These are phyloP conservation scores for Tephrocybe rancida DNA, from an alignment of 768 basidiomycete genomes.

Conservation along the genomic window DNA sequence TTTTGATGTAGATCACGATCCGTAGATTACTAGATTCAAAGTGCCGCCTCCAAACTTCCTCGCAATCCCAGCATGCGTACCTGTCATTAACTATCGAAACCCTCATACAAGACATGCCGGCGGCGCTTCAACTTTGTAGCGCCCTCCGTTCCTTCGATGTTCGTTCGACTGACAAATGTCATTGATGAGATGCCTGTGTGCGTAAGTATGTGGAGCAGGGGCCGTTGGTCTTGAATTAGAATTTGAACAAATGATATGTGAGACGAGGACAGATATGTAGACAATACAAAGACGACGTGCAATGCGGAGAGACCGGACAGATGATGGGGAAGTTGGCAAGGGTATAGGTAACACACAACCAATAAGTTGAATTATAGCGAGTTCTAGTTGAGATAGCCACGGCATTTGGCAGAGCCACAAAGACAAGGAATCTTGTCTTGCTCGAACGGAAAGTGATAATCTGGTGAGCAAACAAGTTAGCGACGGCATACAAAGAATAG, in stretches of 20 bases:
- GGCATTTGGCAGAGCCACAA: slow-evolving; percentile 88
- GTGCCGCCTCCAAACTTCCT: too few relatives aligned
- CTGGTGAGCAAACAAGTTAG: slow-evolving; percentile 37
- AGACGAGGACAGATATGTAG: slow-evolving; percentile 17
- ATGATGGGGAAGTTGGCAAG: slow-evolving; percentile 14
- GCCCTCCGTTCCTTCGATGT: too few relatives aligned
- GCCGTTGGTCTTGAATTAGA: slow-evolving; percentile 2
- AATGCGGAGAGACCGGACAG: slow-evolving; percentile 14
- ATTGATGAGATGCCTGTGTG: too few relatives aligned
- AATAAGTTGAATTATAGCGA: slow-evolving; percentile 25
- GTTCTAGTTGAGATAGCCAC: slow-evolving; percentile 92
- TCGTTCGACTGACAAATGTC: too few relatives aligned
- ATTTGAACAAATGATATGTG: slow-evolving; percentile 8
- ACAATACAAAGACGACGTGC: slow-evolving; percentile 20
- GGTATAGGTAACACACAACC: slow-evolving; percentile 16
- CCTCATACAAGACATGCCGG: too few relatives aligned
- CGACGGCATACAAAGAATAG: neutral
- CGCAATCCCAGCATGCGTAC: too few relatives aligned
- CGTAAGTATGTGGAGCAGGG: neutral
- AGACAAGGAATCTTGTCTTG: slow-evolving; percentile 96
- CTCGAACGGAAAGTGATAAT: slow-evolving; percentile 99
- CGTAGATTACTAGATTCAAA: too few relatives aligned
- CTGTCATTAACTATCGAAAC: too few relatives aligned
- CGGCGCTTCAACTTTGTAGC: too few relatives aligned
- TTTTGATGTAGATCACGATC: too few relatives aligned